Base-by-base conservation (phyloP, 139 green algal genomes). In the Micractinium sp. region DNA sequence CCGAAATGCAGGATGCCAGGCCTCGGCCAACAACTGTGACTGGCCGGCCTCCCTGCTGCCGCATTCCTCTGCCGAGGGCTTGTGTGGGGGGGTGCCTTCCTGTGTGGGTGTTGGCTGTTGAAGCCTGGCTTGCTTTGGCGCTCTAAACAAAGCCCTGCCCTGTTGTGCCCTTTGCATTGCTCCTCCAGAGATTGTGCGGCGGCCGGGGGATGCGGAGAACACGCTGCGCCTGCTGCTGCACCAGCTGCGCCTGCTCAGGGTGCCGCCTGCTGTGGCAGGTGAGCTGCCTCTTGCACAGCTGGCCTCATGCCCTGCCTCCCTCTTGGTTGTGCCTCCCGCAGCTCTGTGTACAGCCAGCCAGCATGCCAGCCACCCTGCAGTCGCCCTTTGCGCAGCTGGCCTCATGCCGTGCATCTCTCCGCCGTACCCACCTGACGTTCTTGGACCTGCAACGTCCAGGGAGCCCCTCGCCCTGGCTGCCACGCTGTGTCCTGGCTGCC, bases 161-260 rank as follows among this genome's bases (percentile, higher is more conserved):
- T 80, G 74, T 33, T 18, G 33, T 36, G 16, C 74, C 33, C 76
- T 39, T 5, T 36, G 39, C 73, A 27, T 38, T 35, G 4, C 12
- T 82, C 3, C 39, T n/a, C 0, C 61, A 84, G 89, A 94, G 53
- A 92, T 96, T 47, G 86, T 96, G 33, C 94, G 91, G 60, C 81
- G 92, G 7, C 94, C 95, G 61, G 93, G 89, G 20, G 95, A 97
- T 78, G 91, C 92, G 3, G 95, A 98, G 91, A 89, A 92, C 81
- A 93, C 93, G 78, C 86, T 96, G 89, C 86, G 92, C 36, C 66
- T 93, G 79, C 53, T 97, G 87, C 67, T 63, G 25, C 71, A 90
- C 87, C 61, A 83, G 39, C 82, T 91, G 47, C 82, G 81, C 35
- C 74, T 86, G 7, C 23, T 92, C 23, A 29, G 33, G 53, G 53